Evolutionary conservation across 306 rosid genomes (phyloP).

Genomic region (Quercus robur): DNA sequence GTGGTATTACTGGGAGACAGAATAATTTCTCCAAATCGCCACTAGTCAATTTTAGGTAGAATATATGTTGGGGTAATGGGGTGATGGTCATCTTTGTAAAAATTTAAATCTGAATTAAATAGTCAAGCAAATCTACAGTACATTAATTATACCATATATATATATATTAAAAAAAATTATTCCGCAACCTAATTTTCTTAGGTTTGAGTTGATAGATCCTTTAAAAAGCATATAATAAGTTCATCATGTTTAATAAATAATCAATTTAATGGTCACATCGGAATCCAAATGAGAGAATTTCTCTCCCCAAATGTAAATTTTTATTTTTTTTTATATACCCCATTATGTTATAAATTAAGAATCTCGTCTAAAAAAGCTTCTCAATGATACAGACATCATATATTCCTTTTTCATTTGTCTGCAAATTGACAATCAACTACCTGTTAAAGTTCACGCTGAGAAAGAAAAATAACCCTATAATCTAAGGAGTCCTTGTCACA

Average conservation of each 20-base stretch:
- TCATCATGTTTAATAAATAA: neutral
- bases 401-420: neutral
- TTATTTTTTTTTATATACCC: too few species aligned
- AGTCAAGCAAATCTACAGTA: neutral
- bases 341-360: neutral
- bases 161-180: neutral
- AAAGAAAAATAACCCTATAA: neutral
- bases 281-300: slow-evolving; percentile 3
- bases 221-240: neutral
- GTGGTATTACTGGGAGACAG: too few species aligned
- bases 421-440: neutral
- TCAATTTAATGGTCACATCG: slow-evolving; percentile 2
- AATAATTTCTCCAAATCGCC: too few species aligned
- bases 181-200: neutral
- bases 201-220: neutral
- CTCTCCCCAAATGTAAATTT: too few species aligned
- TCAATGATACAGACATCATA: neutral
- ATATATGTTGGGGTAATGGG: too few species aligned
- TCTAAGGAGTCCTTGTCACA: neutral
- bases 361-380: neutral
- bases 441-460: too few species aligned
- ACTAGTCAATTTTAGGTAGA: too few species aligned
- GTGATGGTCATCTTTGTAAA: neutral
- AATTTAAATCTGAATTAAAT: neutral
- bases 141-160: too few species aligned